These are phyloP conservation scores for Filosporella fistucella DNA, from an alignment of 495 filamentous ascomycete species.

Conservation along the genomic window DNA sequence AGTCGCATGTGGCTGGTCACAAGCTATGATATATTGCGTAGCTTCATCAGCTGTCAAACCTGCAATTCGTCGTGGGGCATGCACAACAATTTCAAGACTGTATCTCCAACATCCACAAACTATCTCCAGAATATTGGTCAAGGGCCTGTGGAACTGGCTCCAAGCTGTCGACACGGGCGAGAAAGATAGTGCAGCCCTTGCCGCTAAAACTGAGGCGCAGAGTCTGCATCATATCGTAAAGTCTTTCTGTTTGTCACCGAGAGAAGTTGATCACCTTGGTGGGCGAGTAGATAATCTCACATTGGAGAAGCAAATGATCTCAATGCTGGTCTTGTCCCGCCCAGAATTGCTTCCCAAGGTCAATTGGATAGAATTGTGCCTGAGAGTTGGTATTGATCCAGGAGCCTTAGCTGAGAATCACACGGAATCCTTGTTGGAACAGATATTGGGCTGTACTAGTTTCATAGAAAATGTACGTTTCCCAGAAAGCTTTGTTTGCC, in stretches of 20 bases:
- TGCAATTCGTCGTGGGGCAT: constrained; percentile 53
- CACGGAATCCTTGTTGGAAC: constrained; percentile 37
- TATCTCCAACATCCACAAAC: constrained; percentile 49
- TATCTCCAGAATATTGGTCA: constrained; percentile 56
- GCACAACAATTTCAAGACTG: constrained; percentile 48
- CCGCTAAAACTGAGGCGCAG: constrained; percentile 59
- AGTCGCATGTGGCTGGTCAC: constrained; percentile 60
- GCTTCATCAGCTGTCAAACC: constrained; percentile 53
- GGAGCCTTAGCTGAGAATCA: constrained; percentile 62
- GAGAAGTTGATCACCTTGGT: constrained; percentile 33
- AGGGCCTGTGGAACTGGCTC: constrained; percentile 82
- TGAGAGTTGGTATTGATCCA: constrained; percentile 75
- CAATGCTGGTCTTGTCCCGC: constrained; percentile 72
- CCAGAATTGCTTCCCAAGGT: constrained; percentile 69
- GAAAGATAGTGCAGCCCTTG: constrained; percentile 70
- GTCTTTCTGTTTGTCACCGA: constrained; percentile 58
- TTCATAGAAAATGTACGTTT: constrained; percentile 41
- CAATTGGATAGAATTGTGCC: constrained; percentile 84
- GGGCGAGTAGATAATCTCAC: constrained; percentile 32
- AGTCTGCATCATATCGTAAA: constrained; percentile 61
- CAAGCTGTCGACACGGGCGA: constrained; percentile 57
- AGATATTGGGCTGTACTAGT: constrained; percentile 42
- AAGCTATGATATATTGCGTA: constrained; percentile 76
- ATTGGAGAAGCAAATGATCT: constrained; percentile 61
- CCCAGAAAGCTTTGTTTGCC: neutral